Percentiles rank a stretch among this genome's conserved stretches.
These are phyloP conservation scores for Phaseolus lunatus DNA, from an alignment of 306 rosid species.

Conservation along the genomic window DNA sequence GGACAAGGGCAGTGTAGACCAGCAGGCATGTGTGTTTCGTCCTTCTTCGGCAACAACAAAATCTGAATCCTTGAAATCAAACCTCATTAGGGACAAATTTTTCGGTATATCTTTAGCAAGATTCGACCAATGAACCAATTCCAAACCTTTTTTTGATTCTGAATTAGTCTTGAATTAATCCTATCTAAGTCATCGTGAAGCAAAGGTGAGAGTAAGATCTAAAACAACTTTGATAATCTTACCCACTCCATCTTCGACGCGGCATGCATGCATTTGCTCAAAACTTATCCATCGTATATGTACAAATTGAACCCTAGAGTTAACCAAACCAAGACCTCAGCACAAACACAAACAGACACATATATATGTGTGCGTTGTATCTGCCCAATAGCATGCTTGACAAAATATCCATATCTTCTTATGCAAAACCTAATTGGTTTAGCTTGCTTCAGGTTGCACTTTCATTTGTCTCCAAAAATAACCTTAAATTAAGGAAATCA, in stretches of 20 bases:
- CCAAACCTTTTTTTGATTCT: slow-evolving; percentile 38
- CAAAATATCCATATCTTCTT: background rate
- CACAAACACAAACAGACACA: no score
- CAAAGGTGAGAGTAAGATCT: slow-evolving; percentile 17
- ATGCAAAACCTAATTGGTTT: slow-evolving; percentile 16
- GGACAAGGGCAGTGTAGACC: slow-evolving; percentile 64
- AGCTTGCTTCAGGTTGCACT: background rate
- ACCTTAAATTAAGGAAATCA: background rate
- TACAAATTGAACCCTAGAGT: slow-evolving; percentile 42
- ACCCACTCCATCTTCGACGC: slow-evolving; percentile 54
- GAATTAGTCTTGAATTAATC: slow-evolving; percentile 24
- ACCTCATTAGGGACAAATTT: slow-evolving; percentile 53
- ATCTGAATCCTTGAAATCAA: slow-evolving; percentile 68
- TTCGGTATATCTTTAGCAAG: slow-evolving; percentile 45
- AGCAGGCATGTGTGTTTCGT: slow-evolving; percentile 53
- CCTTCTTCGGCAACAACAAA: slow-evolving; percentile 65
- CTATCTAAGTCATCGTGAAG: slow-evolving; percentile 28
- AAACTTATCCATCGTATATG: slow-evolving; percentile 25
- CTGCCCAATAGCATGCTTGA: slow-evolving; percentile 20
- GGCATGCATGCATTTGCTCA: slow-evolving; percentile 53
- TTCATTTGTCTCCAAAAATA: background rate
- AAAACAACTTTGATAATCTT: slow-evolving; percentile 18
- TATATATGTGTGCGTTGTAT: background rate
- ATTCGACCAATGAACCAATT: slow-evolving; percentile 47
- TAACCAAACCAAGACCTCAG: slow-evolving; percentile 39